A percentile compares a stretch with the other conserved stretches of the same genome.
These are phyloP conservation scores for Sutorius eximius DNA, from an alignment of 1,284 basidiomycete species.

Conservation along the genomic window DNA sequence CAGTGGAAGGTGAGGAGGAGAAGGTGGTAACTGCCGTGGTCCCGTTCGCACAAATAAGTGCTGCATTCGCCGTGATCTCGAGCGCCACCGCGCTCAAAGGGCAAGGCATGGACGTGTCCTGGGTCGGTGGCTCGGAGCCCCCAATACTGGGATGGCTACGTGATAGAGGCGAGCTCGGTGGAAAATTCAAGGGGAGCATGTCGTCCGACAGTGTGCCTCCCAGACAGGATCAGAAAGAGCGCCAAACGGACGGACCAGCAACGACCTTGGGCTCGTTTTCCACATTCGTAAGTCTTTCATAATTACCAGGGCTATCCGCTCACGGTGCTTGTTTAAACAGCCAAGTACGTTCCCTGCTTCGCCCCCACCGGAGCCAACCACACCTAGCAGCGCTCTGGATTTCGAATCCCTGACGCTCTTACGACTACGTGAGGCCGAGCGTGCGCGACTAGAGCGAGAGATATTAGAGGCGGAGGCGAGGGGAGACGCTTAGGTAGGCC, in stretches of 20 bases:
- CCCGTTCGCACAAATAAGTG: conserved; percentile 69
- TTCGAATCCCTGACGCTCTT: conserved; percentile 82
- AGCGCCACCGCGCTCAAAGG: conserved; percentile 40
- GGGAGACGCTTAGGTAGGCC: conserved; percentile 15
- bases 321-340: conserved; percentile 15
- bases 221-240: neutral
- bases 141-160: conserved; percentile 74
- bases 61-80: conserved; percentile 71
- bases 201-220: neutral
- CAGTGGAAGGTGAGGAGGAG: conserved; percentile 45
- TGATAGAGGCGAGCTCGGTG: conserved; percentile 62
- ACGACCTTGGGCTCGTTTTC: conserved; percentile 28
- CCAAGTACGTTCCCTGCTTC: conserved; percentile 20
- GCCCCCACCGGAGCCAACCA: conserved; percentile 25
- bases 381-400: conserved; percentile 42
- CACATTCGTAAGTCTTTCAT: conserved; percentile 29
- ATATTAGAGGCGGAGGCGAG: conserved; percentile 65
- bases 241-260: conserved; percentile 3
- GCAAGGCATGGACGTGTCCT: conserved; percentile 59
- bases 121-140: conserved; percentile 74
- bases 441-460: conserved; percentile 73
- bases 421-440: conserved; percentile 77
- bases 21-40: conserved; percentile 70
- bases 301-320: neutral
- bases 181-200: conserved; percentile 9